phyloP scores from a whole-genome alignment of 2,329 filamentous ascomycete genomes.

The Domatiomyces globalis region DNA sequence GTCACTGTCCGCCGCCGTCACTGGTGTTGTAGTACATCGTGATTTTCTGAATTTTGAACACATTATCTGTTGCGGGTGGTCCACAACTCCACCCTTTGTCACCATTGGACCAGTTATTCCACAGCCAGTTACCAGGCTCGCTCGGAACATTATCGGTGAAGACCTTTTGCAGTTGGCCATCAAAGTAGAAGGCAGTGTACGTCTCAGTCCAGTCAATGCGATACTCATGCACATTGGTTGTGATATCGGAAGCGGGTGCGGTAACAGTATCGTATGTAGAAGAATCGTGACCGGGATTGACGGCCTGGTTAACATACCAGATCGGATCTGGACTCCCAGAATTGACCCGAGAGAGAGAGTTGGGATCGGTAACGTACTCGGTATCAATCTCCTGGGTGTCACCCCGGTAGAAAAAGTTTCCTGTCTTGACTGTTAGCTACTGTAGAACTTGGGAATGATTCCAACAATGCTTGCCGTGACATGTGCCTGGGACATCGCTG shows the following conservation, averaged over 20 bases:
- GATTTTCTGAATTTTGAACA: slow-evolving; percentile 15
- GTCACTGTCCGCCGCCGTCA: not conserved
- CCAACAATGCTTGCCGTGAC: slow-evolving; percentile 9
- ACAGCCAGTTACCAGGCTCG: slow-evolving; percentile 12
- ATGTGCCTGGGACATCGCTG: slow-evolving; percentile 14
- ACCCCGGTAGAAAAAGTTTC: slow-evolving; percentile 14
- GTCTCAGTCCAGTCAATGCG: slow-evolving; percentile 14
- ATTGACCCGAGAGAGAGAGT: slow-evolving; percentile 11
- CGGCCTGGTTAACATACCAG: slow-evolving; percentile 15
- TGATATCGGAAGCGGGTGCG: slow-evolving; percentile 9
- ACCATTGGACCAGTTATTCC: slow-evolving; percentile 18
- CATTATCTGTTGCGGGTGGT: slow-evolving; percentile 10
- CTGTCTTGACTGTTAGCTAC: slow-evolving; percentile 1
- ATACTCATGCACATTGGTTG: slow-evolving; percentile 13
- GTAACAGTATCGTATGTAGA: slow-evolving; percentile 8
- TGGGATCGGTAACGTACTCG: slow-evolving; percentile 16
- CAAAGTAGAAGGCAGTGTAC: slow-evolving; percentile 16
- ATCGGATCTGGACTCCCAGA: slow-evolving; percentile 8
- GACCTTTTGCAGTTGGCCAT: slow-evolving; percentile 9
- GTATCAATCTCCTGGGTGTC: slow-evolving; percentile 16
- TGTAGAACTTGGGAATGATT: not conserved
- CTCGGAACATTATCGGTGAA: slow-evolving; percentile 13
- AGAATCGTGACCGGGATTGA: slow-evolving; percentile 3
- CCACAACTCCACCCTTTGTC: slow-evolving; percentile 14
- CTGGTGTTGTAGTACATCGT: slow-evolving; percentile 16